Conservation (phyloP, 495 filamentous ascomycete species). For the Penicillium flavigenum region DNA sequence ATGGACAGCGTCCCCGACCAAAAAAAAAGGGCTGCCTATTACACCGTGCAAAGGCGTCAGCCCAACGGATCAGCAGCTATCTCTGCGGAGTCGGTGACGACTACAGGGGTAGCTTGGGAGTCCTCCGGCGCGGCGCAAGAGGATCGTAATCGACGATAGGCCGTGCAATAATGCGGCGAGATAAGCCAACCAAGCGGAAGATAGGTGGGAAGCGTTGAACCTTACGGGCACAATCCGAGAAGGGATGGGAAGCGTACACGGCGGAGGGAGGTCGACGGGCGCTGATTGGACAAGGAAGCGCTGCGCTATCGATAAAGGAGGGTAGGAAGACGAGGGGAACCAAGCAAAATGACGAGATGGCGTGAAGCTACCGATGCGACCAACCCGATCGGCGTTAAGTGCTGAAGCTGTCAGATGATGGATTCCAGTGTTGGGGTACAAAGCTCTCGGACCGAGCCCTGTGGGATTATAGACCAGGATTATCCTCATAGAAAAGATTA, state of each 20-base stretch:
- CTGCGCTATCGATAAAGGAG: conserved; percentile 21
- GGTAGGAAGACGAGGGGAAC: conserved; percentile 11
- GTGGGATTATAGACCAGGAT: conserved; percentile 1
- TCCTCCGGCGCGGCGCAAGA: conserved; percentile 14
- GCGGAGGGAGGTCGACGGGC: conserved; percentile 5
- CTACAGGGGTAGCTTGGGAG: conserved; percentile 2
- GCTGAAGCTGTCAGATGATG: conserved; percentile 33
- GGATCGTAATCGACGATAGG: conserved; percentile 16
- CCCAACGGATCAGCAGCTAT: conserved; percentile 18
- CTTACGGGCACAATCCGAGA: conserved; percentile 19
- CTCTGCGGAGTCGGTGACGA: conserved; percentile 5
- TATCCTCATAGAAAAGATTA: not conserved
- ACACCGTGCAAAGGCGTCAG: not conserved
- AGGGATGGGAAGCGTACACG: conserved; percentile 12
- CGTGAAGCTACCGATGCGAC: conserved; percentile 32
- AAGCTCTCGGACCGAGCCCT: conserved; percentile 11
- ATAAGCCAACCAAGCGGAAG: conserved; percentile 17
- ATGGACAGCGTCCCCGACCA: not conserved
- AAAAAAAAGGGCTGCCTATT: conserved; percentile 18
- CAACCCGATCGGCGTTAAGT: conserved; percentile 27
- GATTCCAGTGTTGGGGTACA: conserved; percentile 5
- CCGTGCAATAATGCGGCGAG: conserved; percentile 22
- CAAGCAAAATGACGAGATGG: conserved; percentile 32
- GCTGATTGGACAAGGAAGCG: conserved; percentile 34
- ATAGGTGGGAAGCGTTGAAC: conserved; percentile 21